phyloP scores from a whole-genome alignment of 176 grass and related monocot genomes.

The Phoenix dactylifera region DNA sequence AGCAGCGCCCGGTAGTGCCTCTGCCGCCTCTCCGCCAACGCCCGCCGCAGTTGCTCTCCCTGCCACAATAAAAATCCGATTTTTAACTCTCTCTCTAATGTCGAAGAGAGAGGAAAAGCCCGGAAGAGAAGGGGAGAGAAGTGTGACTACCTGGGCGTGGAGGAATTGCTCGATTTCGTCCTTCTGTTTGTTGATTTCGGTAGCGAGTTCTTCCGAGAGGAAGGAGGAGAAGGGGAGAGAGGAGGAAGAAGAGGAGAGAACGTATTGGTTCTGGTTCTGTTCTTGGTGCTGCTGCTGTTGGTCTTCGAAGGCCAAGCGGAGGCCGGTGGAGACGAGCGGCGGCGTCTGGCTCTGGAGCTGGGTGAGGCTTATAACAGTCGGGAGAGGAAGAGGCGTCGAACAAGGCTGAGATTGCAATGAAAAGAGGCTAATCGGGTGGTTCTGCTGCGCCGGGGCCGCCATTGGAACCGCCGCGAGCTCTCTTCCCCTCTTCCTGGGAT shows the following conservation, averaged over 20 bases:
- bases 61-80: slow-evolving; percentile 3
- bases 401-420: slow-evolving; percentile 16
- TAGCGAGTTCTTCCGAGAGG: slow-evolving; percentile 47
- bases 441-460: neutral
- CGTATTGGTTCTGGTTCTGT: slow-evolving; percentile 25
- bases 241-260: slow-evolving; percentile 15
- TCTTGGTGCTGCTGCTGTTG: slow-evolving; percentile 37
- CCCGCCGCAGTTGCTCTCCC: slow-evolving; percentile 56
- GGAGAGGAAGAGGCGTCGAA: slow-evolving; percentile 2
- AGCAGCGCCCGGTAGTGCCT: slow-evolving; percentile 52
- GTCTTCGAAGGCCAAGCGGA: slow-evolving; percentile 66
- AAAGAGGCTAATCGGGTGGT: slow-evolving; percentile 13
- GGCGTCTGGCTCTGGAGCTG: slow-evolving; percentile 33
- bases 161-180: slow-evolving; percentile 67
- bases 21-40: slow-evolving; percentile 45
- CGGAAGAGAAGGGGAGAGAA: neutral
- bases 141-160: slow-evolving; percentile 48
- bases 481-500: slow-evolving; percentile 37
- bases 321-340: slow-evolving; percentile 65
- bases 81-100: too few relatives aligned
- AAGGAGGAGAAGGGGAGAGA: slow-evolving; percentile 10
- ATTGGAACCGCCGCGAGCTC: slow-evolving; percentile 21
- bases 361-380: slow-evolving; percentile 28
- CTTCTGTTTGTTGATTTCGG: slow-evolving; percentile 46
- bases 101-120: too few relatives aligned